Percentiles rank a stretch among this genome's conserved stretches.
Evolutionary conservation across 208 protist species (phyloP).

Genomic region (Crithidia bombi): DNA sequence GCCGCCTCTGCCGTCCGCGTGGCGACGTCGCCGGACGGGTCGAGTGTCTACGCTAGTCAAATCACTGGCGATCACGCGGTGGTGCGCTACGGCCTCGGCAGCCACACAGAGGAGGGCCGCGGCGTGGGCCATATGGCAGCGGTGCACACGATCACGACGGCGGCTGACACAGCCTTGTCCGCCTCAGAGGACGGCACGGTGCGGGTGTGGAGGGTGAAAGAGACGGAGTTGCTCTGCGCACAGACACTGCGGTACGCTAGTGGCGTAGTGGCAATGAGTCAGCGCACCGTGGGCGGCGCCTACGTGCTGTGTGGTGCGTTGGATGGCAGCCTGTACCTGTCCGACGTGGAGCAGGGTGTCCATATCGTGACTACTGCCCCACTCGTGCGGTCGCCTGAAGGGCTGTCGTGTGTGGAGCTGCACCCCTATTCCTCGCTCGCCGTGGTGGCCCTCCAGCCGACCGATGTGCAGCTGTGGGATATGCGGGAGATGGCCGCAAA

Average conservation of each 20-base stretch:
- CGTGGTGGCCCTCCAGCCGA: conserved; percentile 45
- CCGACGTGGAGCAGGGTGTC: conserved; percentile 41
- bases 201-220: conserved; percentile 93
- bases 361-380: conserved; percentile 38
- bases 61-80: conserved; percentile 40
- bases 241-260: conserved; percentile 55
- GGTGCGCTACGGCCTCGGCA: conserved; percentile 43
- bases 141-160: conserved; percentile 50
- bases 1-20: conserved; percentile 21
- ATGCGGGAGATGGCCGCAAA: conserved; percentile 80
- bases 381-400: conserved; percentile 18
- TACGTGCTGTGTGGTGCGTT: conserved; percentile 40
- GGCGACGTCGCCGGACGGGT: conserved; percentile 16
- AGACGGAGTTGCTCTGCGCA: conserved; percentile 35
- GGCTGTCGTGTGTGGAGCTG: conserved; percentile 48
- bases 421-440: conserved; percentile 77
- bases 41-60: conserved; percentile 28
- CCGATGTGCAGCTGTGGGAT: conserved; percentile 91
- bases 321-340: conserved; percentile 36
- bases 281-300: conserved; percentile 34
- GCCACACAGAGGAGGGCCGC: conserved; percentile 26
- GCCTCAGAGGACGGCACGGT: conserved; percentile 98
- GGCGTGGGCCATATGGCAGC: conserved; percentile 61
- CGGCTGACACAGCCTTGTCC: conserved; percentile 62
- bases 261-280: conserved; percentile 40